A percentile compares a stretch with the other conserved stretches of the same genome.
Evolutionary conservation across 2,329 filamentous ascomycete species (phyloP).

Genomic region (Cladosporium sp.): DNA sequence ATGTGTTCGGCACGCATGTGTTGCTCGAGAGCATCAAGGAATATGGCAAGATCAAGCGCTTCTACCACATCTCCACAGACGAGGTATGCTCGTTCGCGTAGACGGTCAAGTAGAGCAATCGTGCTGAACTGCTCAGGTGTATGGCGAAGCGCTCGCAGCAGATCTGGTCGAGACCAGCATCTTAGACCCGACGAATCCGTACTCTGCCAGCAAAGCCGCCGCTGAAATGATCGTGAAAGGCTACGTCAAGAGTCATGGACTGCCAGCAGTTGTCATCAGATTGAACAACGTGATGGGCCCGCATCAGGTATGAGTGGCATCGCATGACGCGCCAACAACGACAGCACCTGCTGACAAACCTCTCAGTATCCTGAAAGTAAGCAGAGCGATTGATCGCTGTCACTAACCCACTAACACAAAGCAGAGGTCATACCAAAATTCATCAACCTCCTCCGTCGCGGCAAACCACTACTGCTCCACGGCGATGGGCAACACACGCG

Average conservation of each 20-base stretch:
- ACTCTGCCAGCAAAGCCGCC: constrained; percentile 43
- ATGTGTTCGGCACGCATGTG: constrained; percentile 82
- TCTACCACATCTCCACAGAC: constrained; percentile 82
- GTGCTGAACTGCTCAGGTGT: constrained; percentile 58
- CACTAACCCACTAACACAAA: constrained; percentile 1
- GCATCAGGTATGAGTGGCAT: constrained; percentile 66
- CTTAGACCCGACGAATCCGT: constrained; percentile 75
- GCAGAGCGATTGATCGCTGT: not conserved
- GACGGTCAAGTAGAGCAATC: constrained; percentile 18
- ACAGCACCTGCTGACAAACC: constrained; percentile 22
- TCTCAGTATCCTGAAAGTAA: constrained; percentile 32
- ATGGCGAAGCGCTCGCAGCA: constrained; percentile 74
- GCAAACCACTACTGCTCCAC: constrained; percentile 70
- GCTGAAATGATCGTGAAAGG: constrained; percentile 63
- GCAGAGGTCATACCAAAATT: constrained; percentile 84
- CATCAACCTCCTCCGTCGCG: constrained; percentile 68
- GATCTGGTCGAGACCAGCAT: constrained; percentile 73
- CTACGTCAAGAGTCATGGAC: constrained; percentile 80
- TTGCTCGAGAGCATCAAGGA: constrained; percentile 76
- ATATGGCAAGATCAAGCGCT: constrained; percentile 65
- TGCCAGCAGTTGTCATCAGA: constrained; percentile 76
- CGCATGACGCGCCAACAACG: not conserved
- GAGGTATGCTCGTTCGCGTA: constrained; percentile 39
- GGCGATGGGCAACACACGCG: constrained; percentile 74
- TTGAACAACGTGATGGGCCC: constrained; percentile 87